Conservation (phyloP, 768 basidiomycete genomes). For the Clathrus columnatus region DNA sequence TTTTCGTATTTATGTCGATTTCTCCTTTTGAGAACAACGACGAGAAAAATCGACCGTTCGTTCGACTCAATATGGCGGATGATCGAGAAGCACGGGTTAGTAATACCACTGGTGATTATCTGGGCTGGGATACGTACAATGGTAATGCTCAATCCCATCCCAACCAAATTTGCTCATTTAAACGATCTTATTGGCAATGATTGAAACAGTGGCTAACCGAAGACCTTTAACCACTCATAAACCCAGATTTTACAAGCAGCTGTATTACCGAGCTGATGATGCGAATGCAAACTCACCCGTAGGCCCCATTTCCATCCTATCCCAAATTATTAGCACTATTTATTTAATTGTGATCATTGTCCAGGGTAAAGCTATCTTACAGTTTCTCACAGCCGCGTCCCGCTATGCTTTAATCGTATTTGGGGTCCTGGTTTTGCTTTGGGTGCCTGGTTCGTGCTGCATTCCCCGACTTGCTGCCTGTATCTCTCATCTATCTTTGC, state of each 20-base stretch:
- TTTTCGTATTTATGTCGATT: neutral
- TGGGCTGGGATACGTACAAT: neutral
- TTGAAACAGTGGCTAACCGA: neutral
- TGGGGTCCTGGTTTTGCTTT: constrained; percentile 55
- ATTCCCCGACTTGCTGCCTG: neutral
- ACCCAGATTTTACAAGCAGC: neutral
- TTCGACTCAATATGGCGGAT: neutral
- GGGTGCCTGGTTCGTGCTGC: constrained; percentile 48
- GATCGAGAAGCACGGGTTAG: neutral
- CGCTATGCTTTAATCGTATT: constrained; percentile 76
- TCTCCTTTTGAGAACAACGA: neutral
- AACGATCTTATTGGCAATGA: neutral
- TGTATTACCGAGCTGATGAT: neutral
- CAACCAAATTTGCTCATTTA: neutral
- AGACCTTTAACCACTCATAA: neutral
- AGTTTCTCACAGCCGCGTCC: constrained; percentile 19
- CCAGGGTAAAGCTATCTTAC: neutral
- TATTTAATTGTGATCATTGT: too few species aligned
- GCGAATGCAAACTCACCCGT: neutral
- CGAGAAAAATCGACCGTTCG: neutral
- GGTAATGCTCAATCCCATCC: neutral
- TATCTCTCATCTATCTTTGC: constrained; percentile 13
- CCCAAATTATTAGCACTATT: neutral
- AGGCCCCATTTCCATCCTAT: neutral
- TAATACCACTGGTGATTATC: neutral